Percentiles rank a stretch among this genome's conserved stretches.
phyloP scores from a whole-genome alignment of 2,329 filamentous ascomycete species.

The Rhynchosporium agropyri region DNA sequence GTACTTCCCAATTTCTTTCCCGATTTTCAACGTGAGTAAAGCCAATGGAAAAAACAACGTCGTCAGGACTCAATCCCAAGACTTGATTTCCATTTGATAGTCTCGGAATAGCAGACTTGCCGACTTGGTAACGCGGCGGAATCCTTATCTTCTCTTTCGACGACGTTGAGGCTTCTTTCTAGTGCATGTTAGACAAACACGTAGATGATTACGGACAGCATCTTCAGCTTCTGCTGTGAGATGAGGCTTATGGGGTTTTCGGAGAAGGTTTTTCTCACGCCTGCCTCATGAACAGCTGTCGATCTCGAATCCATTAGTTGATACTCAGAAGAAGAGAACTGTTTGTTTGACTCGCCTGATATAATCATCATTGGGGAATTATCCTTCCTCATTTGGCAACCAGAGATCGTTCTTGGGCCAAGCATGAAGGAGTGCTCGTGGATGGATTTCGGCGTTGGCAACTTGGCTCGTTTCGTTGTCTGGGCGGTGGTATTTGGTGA shows the following conservation, averaged over 20 bases:
- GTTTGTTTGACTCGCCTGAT: too few relatives aligned
- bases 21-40: neutral
- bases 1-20: neutral
- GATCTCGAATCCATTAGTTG: too few relatives aligned
- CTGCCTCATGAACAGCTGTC: too few relatives aligned
- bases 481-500: neutral
- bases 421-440: neutral
- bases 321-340: too few relatives aligned
- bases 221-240: too few relatives aligned
- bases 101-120: neutral
- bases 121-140: neutral
- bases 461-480: constrained; percentile 12
- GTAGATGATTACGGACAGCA: too few relatives aligned
- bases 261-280: too few relatives aligned
- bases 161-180: neutral
- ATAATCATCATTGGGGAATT: too few relatives aligned
- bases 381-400: neutral
- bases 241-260: too few relatives aligned
- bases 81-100: constrained; percentile 6
- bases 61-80: constrained; percentile 2
- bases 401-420: neutral
- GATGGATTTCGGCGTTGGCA: constrained; percentile 14
- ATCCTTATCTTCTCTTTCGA: neutral
- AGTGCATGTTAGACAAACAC: neutral
- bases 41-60: neutral